Percentiles rank a stretch among this genome's conserved stretches.
These are phyloP conservation scores for Medicago lupulina DNA, from an alignment of 306 rosid genomes.

Conservation along the genomic window DNA sequence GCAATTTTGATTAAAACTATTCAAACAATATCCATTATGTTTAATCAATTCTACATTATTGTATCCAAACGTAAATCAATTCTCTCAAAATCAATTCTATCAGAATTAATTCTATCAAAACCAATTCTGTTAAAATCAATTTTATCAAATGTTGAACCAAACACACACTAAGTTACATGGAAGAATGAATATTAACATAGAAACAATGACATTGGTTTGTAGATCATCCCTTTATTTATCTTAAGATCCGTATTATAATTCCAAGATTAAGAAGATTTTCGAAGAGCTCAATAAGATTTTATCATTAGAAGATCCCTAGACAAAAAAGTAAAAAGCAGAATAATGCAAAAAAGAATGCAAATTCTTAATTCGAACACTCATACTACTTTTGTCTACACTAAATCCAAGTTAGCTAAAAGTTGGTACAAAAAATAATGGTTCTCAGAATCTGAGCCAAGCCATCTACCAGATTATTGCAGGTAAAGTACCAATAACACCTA, in stretches of 20 bases:
- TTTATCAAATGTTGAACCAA: too few species aligned
- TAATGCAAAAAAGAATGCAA: background rate
- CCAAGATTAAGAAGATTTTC: background rate
- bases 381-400: conserved; percentile 42
- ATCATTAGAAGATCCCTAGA: background rate
- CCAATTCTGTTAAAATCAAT: too few species aligned
- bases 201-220: too few species aligned
- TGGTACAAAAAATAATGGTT: conserved; percentile 34
- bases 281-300: background rate
- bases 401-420: conserved; percentile 37
- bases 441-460: conserved; percentile 34
- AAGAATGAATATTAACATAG: too few species aligned
- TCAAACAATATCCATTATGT: too few species aligned
- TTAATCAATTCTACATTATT: too few species aligned
- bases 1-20: too few species aligned
- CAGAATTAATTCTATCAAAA: too few species aligned
- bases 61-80: too few species aligned
- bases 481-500: conserved; percentile 31
- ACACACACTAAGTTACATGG: too few species aligned
- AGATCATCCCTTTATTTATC: too few species aligned
- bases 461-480: conserved; percentile 30
- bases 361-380: conserved; percentile 24
- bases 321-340: background rate
- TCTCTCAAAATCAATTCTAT: too few species aligned
- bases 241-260: background rate